Percentiles rank a stretch among this genome's conserved stretches.
These are phyloP conservation scores for Jamesozyma rosinii DNA, from an alignment of 805 yeast genomes.

Conservation along the genomic window DNA sequence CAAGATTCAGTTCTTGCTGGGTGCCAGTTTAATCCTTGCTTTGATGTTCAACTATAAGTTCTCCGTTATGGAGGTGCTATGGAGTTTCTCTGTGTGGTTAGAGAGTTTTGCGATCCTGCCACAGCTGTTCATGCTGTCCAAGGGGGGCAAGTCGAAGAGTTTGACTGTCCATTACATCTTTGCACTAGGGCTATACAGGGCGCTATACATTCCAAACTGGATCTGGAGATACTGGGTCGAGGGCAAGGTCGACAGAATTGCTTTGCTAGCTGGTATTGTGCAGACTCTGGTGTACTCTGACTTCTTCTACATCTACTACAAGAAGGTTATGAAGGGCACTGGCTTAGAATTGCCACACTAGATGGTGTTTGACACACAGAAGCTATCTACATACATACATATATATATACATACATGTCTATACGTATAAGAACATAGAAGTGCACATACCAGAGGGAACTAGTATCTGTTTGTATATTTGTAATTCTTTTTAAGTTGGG, in stretches of 20 bases:
- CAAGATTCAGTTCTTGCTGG: conserved; percentile 59
- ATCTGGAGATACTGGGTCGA: conserved; percentile 68
- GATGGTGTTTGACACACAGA: too few relatives aligned
- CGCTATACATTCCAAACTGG: conserved; percentile 92
- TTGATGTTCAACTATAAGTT: conserved; percentile 61
- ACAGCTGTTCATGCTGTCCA: conserved; percentile 81
- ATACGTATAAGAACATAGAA: too few relatives aligned
- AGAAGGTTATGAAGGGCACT: conserved; percentile 67
- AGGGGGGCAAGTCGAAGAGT: conserved; percentile 78
- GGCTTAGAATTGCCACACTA: conserved; percentile 59
- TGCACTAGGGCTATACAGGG: conserved; percentile 84
- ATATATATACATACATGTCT: too few relatives aligned
- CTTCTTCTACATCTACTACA: conserved; percentile 88
- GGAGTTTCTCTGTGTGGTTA: conserved; percentile 90
- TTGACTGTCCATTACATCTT: conserved; percentile 88
- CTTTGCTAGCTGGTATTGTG: conserved; percentile 69
- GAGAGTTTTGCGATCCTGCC: conserved; percentile 90
- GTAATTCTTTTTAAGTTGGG: neutral
- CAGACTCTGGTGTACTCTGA: conserved; percentile 89
- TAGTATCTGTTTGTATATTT: neutral
- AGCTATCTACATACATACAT: too few relatives aligned
- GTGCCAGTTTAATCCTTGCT: conserved; percentile 49
- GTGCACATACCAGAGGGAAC: too few relatives aligned
- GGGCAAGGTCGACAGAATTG: conserved; percentile 52
- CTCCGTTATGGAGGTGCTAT: conserved; percentile 51